Percentiles rank a stretch among this genome's conserved stretches.
Evolutionary conservation across 345 rosid genomes (phyloP).

Genomic region (Eucalyptus tenuipes): DNA sequence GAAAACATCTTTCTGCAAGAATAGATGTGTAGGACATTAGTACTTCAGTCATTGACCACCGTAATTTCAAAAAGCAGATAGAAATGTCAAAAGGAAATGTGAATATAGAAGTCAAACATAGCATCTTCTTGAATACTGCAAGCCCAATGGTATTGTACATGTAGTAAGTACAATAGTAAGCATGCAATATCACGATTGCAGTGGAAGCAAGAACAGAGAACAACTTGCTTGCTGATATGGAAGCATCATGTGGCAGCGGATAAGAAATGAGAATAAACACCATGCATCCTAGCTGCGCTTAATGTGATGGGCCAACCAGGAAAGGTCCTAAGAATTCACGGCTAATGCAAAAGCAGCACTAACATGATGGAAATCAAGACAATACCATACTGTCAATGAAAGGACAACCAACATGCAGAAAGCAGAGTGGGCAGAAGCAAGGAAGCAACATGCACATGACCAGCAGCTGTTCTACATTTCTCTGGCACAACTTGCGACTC

Average conservation of each 20-base stretch:
- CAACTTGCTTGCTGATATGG: neutral
- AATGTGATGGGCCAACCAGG: neutral
- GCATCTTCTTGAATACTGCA: neutral
- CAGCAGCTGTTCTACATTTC: neutral
- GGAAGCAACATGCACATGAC: neutral
- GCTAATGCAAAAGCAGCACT: neutral
- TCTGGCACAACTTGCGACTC: neutral
- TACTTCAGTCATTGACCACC: neutral
- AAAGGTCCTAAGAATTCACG: neutral
- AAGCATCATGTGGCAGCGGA: neutral
- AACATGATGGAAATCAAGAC: neutral
- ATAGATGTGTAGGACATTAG: neutral
- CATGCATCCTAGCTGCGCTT: neutral
- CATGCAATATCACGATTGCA: neutral
- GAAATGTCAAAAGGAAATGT: neutral
- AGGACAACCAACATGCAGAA: neutral
- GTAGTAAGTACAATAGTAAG: neutral
- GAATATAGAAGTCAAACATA: neutral
- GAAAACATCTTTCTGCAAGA: slow-evolving; percentile 35
- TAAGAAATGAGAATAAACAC: neutral
- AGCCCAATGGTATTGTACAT: neutral
- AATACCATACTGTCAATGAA: neutral
- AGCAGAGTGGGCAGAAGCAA: neutral
- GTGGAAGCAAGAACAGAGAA: neutral
- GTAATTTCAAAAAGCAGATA: neutral